phyloP scores from a whole-genome alignment of 2,329 filamentous ascomycete genomes.

The Colletotrichum falcatum region DNA sequence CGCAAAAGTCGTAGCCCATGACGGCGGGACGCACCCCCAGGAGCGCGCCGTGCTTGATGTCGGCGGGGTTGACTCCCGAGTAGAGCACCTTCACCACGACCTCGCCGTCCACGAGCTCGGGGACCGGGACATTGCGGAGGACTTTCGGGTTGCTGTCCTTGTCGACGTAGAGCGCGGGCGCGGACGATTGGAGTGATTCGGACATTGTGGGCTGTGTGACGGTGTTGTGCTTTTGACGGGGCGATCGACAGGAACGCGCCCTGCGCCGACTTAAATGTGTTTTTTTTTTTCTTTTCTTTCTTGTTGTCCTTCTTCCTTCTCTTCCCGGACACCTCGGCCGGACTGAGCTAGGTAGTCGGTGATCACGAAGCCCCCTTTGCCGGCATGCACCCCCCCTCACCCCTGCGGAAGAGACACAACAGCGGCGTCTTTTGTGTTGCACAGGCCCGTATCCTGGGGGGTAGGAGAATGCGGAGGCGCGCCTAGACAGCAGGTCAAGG shows the following conservation, averaged over 20 bases:
- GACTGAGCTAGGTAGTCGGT: not conserved
- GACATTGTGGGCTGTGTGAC: not conserved
- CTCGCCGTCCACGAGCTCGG: not conserved
- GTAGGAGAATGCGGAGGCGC: not conserved
- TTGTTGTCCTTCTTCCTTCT: too few relatives aligned
- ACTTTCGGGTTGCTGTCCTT: constrained; percentile 21
- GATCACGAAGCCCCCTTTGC: not conserved
- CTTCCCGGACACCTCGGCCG: too few relatives aligned
- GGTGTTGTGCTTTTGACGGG: not conserved
- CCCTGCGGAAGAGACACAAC: not conserved
- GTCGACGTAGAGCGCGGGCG: constrained; percentile 26
- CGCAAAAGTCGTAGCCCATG: constrained; percentile 36
- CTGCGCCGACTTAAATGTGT: not conserved
- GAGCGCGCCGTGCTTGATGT: constrained; percentile 20
- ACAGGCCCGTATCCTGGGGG: not conserved
- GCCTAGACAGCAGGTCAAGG: not conserved
- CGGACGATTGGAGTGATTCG: not conserved
- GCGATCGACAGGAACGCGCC: not conserved
- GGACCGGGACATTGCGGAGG: constrained; percentile 17
- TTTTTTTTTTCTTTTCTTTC: too few relatives aligned
- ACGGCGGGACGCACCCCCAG: constrained; percentile 13
- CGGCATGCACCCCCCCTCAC: not conserved
- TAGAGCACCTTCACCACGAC: constrained; percentile 16
- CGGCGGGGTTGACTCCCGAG: constrained; percentile 36
- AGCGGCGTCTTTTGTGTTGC: not conserved